A percentile compares a stretch with the other conserved stretches of the same genome.
Conservation (phyloP, 331 rosid species). For the Saraca asoca region DNA sequence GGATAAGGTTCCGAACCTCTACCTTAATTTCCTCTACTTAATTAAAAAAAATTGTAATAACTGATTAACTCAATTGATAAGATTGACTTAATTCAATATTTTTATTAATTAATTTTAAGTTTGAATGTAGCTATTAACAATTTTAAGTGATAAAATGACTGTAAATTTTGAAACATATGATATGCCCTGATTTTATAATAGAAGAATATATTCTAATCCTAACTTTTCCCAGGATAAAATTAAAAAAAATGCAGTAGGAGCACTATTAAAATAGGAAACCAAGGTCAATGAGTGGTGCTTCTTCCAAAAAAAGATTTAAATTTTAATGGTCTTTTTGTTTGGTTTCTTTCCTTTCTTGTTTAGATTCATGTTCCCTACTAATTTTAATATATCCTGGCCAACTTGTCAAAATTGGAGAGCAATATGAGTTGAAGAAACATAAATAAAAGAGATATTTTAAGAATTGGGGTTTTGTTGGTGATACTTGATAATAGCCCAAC, state of each 20-base stretch:
- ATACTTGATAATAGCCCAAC: conserved; percentile 31
- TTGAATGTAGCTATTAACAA: too few relatives aligned
- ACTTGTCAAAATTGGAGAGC: conserved; percentile 40
- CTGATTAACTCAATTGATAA: too few relatives aligned
- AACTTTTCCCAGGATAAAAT: too few relatives aligned
- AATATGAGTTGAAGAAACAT: background rate
- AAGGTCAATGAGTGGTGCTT: conserved; percentile 70
- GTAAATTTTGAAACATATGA: too few relatives aligned
- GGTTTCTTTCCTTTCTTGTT: conserved; percentile 44
- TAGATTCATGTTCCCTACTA: conserved; percentile 34
- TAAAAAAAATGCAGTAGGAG: conserved; percentile 23
- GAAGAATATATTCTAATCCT: too few relatives aligned
- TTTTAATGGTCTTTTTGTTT: conserved; percentile 41
- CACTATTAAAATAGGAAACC: conserved; percentile 48
- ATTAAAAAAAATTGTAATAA: conserved; percentile 21
- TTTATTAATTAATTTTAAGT: too few relatives aligned
- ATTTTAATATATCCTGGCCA: conserved; percentile 43
- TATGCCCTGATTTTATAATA: too few relatives aligned
- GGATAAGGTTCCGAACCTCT: conserved; percentile 21
- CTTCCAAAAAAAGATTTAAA: conserved; percentile 44
- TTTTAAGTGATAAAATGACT: too few relatives aligned
- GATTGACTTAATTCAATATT: too few relatives aligned
- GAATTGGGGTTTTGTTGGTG: conserved; percentile 24
- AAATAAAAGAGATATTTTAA: background rate
- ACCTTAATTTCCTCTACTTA: conserved; percentile 37